A percentile compares a stretch with the other conserved stretches of the same genome.
Evolutionary conservation across 345 rosid genomes (phyloP).

Genomic region (Eutrema yunnanense): DNA sequence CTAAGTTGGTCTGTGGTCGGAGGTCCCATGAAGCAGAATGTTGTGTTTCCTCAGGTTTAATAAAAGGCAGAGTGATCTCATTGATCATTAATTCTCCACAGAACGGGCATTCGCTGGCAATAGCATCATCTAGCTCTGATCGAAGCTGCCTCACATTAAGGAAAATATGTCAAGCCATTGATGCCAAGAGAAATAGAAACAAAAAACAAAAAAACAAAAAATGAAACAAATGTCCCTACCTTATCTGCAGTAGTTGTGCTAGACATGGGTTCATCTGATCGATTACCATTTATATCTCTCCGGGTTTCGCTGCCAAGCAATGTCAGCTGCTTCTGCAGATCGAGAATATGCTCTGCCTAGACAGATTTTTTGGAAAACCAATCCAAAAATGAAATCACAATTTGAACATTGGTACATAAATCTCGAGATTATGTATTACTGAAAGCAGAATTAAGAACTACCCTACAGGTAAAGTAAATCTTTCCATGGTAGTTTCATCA

Average conservation of each 20-base stretch:
- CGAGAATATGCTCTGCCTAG: slow-evolving; percentile 80
- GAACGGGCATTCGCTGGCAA: slow-evolving; percentile 91
- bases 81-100: slow-evolving; percentile 92
- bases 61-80: slow-evolving; percentile 71
- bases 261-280: slow-evolving; percentile 53
- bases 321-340: slow-evolving; percentile 89
- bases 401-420: not conserved
- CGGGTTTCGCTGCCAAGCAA: slow-evolving; percentile 65
- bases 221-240: slow-evolving; percentile 34
- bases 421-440: not conserved
- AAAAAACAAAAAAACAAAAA: not conserved
- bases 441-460: not conserved
- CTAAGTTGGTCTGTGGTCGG: slow-evolving; percentile 49
- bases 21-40: slow-evolving; percentile 83
- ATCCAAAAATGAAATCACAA: slow-evolving; percentile 2
- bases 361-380: slow-evolving; percentile 1
- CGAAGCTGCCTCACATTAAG: slow-evolving; percentile 56
- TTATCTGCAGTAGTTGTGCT: slow-evolving; percentile 67
- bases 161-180: not conserved
- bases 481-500: not conserved
- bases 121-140: slow-evolving; percentile 86
- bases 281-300: slow-evolving; percentile 56
- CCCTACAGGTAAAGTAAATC: not conserved
- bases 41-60: slow-evolving; percentile 60
- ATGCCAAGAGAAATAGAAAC: not conserved